Evolutionary conservation across 805 yeast species (phyloP), one percentile per base, ranked within the genome.

Genomic region (Sungouiella blattae): DNA sequence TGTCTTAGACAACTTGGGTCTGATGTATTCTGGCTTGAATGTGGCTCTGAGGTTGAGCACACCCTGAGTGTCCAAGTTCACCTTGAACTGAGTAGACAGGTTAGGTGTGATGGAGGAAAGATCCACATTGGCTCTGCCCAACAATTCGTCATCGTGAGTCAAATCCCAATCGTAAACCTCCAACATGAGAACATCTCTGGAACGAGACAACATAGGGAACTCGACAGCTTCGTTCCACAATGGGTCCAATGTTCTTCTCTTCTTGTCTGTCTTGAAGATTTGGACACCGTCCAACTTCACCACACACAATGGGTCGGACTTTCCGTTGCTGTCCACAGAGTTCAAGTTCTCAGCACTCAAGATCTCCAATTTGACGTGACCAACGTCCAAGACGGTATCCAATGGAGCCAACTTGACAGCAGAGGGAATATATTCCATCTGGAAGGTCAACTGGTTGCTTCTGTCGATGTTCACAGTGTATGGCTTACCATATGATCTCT

Each of bases 151-250:
- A 33, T 71, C 75, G 43, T 86, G 89, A 16, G 88, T 74, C 53
- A 82, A 69, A 59, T 85, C 93, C 91, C 91, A 85, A 57, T 85
- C 93, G 50, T 62, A 75, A 12, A 80, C 77, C 29, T 71, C 72
- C 16, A 80, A 46, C 22, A 57, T 42, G 18, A 83, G 54, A 12
- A 62, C 49, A 17, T 74, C 64, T 52, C 83, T 72, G 2, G 78
- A 62, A 57, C 87, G 75, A 0, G 93, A 82, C 24, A 75, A 69
- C 39, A 84, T 57, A 4, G 84, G 80, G 46, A 87, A 58, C 4
- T 67, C 69, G 16, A 75, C 64, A 6, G 64, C 57, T 49, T 86
- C 93, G 54, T 86, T 80, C 89, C 93, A 88, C 8, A 69, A 71
- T 12, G 95, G 95, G 37, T 77, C 67, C 46, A 84, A 64, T 0